phyloP scores from a whole-genome alignment of 176 grass and related monocot species.

The Urochloa ruziziensis region DNA sequence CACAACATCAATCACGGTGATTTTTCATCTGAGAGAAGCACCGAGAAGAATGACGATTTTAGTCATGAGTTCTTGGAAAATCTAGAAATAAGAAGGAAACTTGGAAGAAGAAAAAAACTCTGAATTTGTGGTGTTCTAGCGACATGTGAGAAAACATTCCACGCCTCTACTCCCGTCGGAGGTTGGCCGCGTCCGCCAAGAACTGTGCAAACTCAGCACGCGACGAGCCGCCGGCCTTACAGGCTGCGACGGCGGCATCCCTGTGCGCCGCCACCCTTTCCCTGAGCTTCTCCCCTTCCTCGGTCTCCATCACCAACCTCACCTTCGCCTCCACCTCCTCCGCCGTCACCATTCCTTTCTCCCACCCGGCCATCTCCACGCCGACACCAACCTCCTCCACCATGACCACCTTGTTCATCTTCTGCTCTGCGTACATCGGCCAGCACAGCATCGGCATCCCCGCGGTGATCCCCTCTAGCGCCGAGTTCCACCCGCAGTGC shows the following conservation, averaged over 20 bases:
- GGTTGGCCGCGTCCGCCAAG: not conserved
- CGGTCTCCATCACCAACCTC: conserved; percentile 23
- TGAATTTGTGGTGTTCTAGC: too few relatives aligned
- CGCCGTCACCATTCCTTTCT: not conserved
- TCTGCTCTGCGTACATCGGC: conserved; percentile 56
- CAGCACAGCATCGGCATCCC: conserved; percentile 37
- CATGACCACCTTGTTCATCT: conserved; percentile 53
- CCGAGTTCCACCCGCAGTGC: conserved; percentile 65
- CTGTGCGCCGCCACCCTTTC: not conserved
- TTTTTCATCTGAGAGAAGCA: too few relatives aligned
- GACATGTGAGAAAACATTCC: too few relatives aligned
- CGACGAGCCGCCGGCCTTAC: not conserved
- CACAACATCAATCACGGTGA: too few relatives aligned
- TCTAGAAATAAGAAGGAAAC: too few relatives aligned
- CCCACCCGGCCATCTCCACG: conserved; percentile 24
- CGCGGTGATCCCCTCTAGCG: conserved; percentile 28
- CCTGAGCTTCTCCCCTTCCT: not conserved
- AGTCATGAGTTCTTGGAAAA: too few relatives aligned
- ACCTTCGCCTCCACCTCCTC: conserved; percentile 40
- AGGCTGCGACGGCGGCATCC: not conserved
- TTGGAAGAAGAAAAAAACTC: too few relatives aligned
- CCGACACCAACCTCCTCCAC: conserved; percentile 35
- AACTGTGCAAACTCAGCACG: not conserved
- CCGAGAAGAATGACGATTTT: too few relatives aligned
- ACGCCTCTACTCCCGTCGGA: not conserved